Evolutionary conservation across 495 filamentous ascomycete species (phyloP).

Genomic region (Cudoniella acicularis): DNA sequence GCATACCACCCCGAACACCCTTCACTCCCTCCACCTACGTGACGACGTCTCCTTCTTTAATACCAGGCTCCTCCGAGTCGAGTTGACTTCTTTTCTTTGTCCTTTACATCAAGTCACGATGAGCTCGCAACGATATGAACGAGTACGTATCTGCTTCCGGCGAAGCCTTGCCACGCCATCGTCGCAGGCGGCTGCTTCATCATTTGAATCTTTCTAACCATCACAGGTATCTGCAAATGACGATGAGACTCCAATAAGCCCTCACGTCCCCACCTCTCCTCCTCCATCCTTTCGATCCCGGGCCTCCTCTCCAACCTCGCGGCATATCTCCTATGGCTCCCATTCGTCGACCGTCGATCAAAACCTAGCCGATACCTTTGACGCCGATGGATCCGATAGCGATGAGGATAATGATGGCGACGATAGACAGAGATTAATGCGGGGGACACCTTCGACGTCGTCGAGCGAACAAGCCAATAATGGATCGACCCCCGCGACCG

Average conservation of each 20-base stretch:
- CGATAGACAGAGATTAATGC: conserved; percentile 81
- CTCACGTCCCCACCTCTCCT: conserved; percentile 70
- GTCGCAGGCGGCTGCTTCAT: not conserved
- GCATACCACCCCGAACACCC: not conserved
- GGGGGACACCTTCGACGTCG: conserved; percentile 40
- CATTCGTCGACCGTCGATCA: conserved; percentile 56
- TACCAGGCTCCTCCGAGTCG: conserved; percentile 4
- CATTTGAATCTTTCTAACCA: conserved; percentile 20
- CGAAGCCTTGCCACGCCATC: conserved; percentile 15
- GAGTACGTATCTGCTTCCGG: conserved; percentile 52
- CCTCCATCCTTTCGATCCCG: conserved; percentile 92
- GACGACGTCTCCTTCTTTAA: conserved; percentile 16
- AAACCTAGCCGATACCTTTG: conserved; percentile 87
- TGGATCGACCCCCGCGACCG: not conserved
- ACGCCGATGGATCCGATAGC: conserved; percentile 66
- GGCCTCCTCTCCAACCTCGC: conserved; percentile 55
- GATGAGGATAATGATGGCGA: conserved; percentile 71
- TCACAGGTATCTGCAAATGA: conserved; percentile 46
- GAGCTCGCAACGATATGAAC: conserved; percentile 82
- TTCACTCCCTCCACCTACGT: conserved; percentile 12
- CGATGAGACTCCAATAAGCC: conserved; percentile 29
- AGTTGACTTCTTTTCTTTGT: not conserved
- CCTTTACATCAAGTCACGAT: conserved; percentile 33
- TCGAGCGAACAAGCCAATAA: conserved; percentile 31
- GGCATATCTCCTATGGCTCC: conserved; percentile 33